Evolutionary conservation across 805 yeast species (phyloP).

Genomic region (Candida dajiaensis): DNA sequence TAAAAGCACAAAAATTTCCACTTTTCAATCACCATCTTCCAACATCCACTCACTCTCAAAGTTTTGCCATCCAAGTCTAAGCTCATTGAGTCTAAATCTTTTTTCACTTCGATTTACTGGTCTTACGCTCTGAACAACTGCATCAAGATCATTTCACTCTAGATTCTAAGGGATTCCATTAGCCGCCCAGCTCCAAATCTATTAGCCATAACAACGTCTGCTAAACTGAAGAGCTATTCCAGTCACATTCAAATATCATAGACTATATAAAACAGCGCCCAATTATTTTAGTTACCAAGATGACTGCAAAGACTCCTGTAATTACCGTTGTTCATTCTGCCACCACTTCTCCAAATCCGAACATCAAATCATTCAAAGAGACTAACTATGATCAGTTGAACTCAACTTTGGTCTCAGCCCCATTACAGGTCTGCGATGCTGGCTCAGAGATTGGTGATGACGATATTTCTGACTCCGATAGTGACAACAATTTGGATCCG

Average conservation of each 20-base stretch:
- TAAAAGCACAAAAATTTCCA: not conserved
- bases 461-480: slow-evolving; percentile 15
- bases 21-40: not conserved
- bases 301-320: slow-evolving; percentile 11
- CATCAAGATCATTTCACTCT: slow-evolving; percentile 1
- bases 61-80: not conserved
- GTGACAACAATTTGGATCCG: slow-evolving; percentile 15
- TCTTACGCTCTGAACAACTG: not conserved
- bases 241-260: slow-evolving; percentile 1
- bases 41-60: not conserved
- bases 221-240: not conserved
- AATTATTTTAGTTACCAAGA: not conserved
- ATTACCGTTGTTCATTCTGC: slow-evolving; percentile 12
- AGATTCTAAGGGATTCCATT: not conserved
- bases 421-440: not conserved
- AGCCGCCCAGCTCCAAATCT: slow-evolving; percentile 5
- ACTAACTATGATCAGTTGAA: not conserved
- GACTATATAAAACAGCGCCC: slow-evolving; percentile 4
- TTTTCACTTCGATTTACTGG: not conserved
- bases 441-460: slow-evolving; percentile 1
- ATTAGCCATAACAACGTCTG: not conserved
- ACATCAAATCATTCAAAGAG: not conserved
- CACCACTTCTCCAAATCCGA: slow-evolving; percentile 6
- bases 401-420: not conserved
- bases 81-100: not conserved